Evolutionary conservation across 192 early-diverging fungal genomes (phyloP).

Genomic region (Backusella mclennaniae): DNA sequence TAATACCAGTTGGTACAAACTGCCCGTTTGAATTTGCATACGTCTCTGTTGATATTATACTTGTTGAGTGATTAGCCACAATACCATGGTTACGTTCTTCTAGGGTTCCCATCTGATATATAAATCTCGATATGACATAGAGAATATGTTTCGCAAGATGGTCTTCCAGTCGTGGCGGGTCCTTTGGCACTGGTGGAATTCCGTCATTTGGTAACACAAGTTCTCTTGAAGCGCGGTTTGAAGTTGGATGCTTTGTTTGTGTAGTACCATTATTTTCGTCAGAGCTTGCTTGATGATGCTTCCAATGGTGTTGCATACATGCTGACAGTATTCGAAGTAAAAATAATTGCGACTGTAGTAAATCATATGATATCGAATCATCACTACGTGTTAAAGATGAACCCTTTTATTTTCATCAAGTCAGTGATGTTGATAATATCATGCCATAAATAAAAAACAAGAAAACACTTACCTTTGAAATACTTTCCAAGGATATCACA

Average conservation of each 20-base stretch:
- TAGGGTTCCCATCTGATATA: conserved; percentile 42
- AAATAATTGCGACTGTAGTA: conserved; percentile 81
- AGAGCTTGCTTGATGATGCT: background rate
- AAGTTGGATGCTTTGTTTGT: background rate
- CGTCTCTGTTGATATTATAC: background rate
- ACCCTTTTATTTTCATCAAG: background rate
- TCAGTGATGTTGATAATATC: background rate
- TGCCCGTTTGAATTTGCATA: background rate
- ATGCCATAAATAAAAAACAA: background rate
- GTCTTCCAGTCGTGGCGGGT: conserved; percentile 74
- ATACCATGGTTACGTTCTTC: conserved; percentile 31
- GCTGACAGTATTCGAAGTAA: conserved; percentile 74
- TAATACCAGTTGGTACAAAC: conserved; percentile 11
- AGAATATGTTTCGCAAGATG: conserved; percentile 62
- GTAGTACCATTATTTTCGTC: background rate
- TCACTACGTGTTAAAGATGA: conserved; percentile 40
- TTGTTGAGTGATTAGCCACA: background rate
- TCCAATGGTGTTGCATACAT: conserved; percentile 83
- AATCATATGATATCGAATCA: conserved; percentile 46
- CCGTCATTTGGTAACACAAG: conserved; percentile 6
- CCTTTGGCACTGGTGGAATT: conserved; percentile 27
- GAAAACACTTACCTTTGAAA: conserved; percentile 55
- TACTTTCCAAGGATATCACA: conserved; percentile 64
- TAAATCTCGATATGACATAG: conserved; percentile 51
- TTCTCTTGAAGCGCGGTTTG: conserved; percentile 1